Conservation (phyloP, 129 eudicot species). For the Pittosporum tobira region DNA sequence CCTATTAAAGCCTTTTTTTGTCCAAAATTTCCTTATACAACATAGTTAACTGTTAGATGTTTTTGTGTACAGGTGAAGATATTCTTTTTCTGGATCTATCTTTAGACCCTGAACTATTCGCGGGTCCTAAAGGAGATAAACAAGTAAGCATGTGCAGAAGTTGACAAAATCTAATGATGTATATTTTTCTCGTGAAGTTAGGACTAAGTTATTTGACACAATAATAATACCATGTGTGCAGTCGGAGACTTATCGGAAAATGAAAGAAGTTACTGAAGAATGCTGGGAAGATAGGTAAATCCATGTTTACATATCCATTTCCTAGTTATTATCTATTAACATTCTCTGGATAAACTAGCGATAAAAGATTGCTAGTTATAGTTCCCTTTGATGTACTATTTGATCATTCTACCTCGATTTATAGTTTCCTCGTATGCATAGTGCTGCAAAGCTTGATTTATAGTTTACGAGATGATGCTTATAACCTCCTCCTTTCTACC, state of each 20-base stretch:
- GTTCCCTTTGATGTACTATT: no score
- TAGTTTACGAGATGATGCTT: not conserved
- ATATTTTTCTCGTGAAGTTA: conserved; percentile 6
- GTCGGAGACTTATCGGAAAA: conserved; percentile 83
- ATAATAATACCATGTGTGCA: conserved; percentile 27
- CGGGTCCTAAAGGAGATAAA: conserved; percentile 87
- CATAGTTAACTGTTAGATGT: not conserved
- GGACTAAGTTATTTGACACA: not conserved
- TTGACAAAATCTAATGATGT: not conserved
- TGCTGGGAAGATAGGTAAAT: conserved; percentile 93
- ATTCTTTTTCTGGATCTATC: conserved; percentile 82
- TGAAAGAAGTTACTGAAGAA: conserved; percentile 64
- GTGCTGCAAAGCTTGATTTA: not conserved
- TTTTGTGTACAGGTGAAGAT: conserved; percentile 58
- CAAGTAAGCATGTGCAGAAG: conserved; percentile 40
- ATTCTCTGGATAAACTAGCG: not conserved
- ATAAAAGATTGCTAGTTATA: not conserved
- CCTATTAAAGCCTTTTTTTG: not conserved
- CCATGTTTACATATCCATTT: not conserved
- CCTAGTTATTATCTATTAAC: not conserved
- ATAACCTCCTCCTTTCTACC: conserved; percentile 7
- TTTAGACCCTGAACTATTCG: conserved; percentile 73
- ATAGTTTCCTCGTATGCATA: no score
- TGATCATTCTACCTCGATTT: no score
- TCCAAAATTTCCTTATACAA: not conserved